Conservation (phyloP, 1,284 basidiomycete genomes). For the Bondarzewia mesenterica region DNA sequence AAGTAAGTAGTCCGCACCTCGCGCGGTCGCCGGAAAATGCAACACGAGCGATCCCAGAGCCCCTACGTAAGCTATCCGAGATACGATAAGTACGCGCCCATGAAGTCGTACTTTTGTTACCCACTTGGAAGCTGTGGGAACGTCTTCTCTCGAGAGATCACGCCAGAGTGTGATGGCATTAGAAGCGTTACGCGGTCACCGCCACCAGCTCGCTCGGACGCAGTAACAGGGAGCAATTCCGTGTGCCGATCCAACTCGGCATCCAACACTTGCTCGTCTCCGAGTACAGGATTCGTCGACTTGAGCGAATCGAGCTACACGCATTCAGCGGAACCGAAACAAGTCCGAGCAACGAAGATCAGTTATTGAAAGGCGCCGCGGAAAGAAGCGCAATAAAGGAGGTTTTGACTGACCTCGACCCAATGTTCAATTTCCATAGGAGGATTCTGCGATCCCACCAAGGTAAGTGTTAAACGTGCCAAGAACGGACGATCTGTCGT, state of each 20-base stretch:
- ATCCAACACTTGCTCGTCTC: conserved; percentile 67
- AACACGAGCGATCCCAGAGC: conserved; percentile 37
- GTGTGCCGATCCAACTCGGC: conserved; percentile 61
- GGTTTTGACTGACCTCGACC: conserved; percentile 61
- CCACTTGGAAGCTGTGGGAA: no score
- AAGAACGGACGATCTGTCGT: conserved; percentile 55
- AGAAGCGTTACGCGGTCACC: background rate
- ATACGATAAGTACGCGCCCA: background rate
- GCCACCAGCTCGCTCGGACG: conserved; percentile 4
- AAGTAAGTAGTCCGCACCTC: conserved; percentile 30
- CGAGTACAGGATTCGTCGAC: conserved; percentile 36
- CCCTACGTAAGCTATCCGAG: conserved; percentile 28
- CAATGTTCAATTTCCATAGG: conserved; percentile 56
- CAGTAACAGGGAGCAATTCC: conserved; percentile 41
- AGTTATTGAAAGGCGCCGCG: no score
- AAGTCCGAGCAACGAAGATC: background rate
- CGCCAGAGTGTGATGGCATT: no score
- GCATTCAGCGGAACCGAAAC: no score
- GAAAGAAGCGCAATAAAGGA: no score
- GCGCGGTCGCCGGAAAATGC: conserved; percentile 49
- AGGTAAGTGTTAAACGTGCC: conserved; percentile 50
- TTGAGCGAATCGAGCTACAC: conserved; percentile 59
- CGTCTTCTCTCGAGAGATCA: no score
- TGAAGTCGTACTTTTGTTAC: background rate
- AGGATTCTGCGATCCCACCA: conserved; percentile 33